Base-by-base conservation (phyloP, 805 yeast species). In the Metschnikowia proteae region DNA sequence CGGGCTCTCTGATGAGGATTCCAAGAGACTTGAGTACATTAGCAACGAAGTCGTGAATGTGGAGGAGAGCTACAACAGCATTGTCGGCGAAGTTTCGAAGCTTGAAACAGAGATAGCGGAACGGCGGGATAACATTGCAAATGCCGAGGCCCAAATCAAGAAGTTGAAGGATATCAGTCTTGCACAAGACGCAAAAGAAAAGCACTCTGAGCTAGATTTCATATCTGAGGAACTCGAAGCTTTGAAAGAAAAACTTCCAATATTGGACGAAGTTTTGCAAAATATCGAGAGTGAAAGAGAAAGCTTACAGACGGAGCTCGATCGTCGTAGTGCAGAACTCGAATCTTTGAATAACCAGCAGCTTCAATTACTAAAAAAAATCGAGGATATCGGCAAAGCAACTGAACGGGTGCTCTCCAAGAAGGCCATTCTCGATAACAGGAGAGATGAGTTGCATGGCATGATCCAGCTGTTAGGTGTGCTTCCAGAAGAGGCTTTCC, bases 381-480 rank as follows among this genome's bases (percentile, higher is more conserved):
- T 90, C 27, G 89, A 85, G 45, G 75, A 73, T 38, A 79, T 75
- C 46, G 82, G 84, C 49, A 84, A 83, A 53, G 66, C 61, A n/a
- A 75, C 85, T 0, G 96, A 89, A 58, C 83, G 78, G 49, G 72
- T 74, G 5, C 67, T 86, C 54, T 76, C 86, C 22, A 84, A 79
- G 58, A 86, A 82, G 54, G 73, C 86, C 1, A 61, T 84, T 4
- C 66, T 88, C 43, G 61, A 70, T 3, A 69, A 74, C 38, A 76
- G 96, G 54, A 76, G 87, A 50, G 88, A 85, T 43, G 95, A 87
- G 54, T 65, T 88, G 25, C 84, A 82, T 54, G 79, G 76, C 50
- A 86, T 81, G 59, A 83, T 90, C 29, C 75, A 91, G 52, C 96
- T 87, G 37, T 68, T 91, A 36, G 97, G 97, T n/a, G 87, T 86